Conservation (phyloP, 2,329 filamentous ascomycete genomes). For the Aspergillus nomiae region DNA sequence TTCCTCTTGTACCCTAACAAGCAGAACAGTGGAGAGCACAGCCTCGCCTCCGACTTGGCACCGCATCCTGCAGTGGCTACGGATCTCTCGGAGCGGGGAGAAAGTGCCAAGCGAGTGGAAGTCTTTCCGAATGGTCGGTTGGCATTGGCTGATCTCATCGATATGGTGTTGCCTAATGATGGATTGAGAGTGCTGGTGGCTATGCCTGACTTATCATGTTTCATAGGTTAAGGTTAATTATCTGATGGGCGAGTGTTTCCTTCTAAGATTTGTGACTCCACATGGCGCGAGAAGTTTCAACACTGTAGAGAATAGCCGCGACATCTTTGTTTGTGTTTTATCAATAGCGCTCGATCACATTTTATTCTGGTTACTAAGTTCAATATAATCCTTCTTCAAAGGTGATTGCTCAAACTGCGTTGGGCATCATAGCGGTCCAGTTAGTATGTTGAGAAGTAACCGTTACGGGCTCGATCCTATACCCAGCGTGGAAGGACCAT, state of each 20-base stretch:
- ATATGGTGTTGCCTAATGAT: background rate
- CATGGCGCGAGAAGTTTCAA: background rate
- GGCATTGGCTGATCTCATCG: background rate
- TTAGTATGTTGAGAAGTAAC: fast-evolving
- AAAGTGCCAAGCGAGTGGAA: background rate
- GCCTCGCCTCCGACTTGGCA: background rate
- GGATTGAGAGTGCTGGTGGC: background rate
- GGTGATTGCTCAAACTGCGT: too few species aligned
- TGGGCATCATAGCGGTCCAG: background rate
- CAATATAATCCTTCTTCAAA: too few species aligned
- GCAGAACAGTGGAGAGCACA: background rate
- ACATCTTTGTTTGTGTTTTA: background rate
- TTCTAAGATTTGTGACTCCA: background rate
- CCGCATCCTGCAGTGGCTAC: background rate
- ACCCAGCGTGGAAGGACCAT: background rate
- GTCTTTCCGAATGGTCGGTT: background rate
- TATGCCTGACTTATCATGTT: background rate
- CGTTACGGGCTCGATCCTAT: background rate
- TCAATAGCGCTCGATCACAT: background rate
- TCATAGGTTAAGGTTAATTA: background rate
- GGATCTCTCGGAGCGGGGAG: background rate
- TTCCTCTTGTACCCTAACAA: background rate
- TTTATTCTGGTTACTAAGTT: background rate
- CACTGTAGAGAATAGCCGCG: background rate
- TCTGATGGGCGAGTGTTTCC: background rate